Evolutionary conservation across 2,329 filamentous ascomycete genomes (phyloP).

Genomic region (Botrytis byssoidea): DNA sequence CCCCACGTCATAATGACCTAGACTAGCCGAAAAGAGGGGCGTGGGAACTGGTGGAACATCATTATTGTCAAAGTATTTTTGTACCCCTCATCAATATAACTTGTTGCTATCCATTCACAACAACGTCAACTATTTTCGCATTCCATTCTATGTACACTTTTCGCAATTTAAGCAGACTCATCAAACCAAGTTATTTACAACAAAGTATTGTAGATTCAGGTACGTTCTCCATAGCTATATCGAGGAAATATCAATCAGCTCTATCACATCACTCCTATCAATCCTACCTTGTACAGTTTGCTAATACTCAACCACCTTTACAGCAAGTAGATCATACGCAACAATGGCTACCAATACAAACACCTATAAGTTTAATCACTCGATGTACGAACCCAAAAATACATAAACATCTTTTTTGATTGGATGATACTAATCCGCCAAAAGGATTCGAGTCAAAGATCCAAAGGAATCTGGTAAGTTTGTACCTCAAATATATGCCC

Average conservation of each 20-base stretch:
- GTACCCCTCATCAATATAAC: not conserved
- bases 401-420: not conserved
- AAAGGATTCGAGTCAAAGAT: constrained; percentile 90
- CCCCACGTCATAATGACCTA: not conserved
- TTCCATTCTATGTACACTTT: constrained; percentile 29
- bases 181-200: constrained; percentile 27
- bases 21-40: constrained; percentile 3
- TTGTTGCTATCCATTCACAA: not conserved
- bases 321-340: constrained; percentile 37
- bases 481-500: not conserved
- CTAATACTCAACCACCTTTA: constrained; percentile 28
- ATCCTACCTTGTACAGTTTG: not conserved
- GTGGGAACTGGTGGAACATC: not conserved
- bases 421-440: constrained; percentile 24
- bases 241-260: not conserved
- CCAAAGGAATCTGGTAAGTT: constrained; percentile 69
- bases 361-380: constrained; percentile 85
- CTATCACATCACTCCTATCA: constrained; percentile 7
- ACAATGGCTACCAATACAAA: constrained; percentile 63
- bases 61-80: not conserved
- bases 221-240: constrained; percentile 18
- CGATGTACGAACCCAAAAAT: constrained; percentile 59
- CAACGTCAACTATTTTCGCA: not conserved
- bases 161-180: constrained; percentile 28
- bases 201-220: constrained; percentile 29